Evolutionary conservation across 2,329 filamentous ascomycete genomes (phyloP).

Genomic region (Neonectria ditissima): DNA sequence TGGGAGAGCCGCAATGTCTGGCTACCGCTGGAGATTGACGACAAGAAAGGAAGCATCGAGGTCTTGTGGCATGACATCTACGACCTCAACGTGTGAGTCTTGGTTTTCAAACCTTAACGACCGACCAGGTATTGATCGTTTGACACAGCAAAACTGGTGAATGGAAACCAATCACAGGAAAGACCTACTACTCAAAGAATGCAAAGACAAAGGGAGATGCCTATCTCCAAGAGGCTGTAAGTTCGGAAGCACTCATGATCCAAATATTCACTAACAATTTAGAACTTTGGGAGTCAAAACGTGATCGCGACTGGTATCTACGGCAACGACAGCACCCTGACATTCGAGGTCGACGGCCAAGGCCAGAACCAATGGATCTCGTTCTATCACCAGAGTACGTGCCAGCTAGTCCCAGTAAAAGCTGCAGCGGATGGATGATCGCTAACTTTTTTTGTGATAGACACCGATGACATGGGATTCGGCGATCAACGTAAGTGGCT

Average conservation of each 20-base stretch:
- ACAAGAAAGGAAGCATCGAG: slow-evolving; percentile 59
- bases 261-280: not conserved
- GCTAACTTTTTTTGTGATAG: slow-evolving; percentile 14
- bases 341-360: slow-evolving; percentile 60
- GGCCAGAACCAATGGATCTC: slow-evolving; percentile 66
- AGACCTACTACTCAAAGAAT: slow-evolving; percentile 58
- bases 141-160: slow-evolving; percentile 56
- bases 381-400: slow-evolving; percentile 64
- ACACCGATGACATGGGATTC: slow-evolving; percentile 72
- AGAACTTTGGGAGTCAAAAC: slow-evolving; percentile 58
- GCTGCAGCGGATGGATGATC: not conserved
- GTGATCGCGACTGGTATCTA: slow-evolving; percentile 63
- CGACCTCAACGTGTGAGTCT: slow-evolving; percentile 61
- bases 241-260: not conserved
- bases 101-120: not conserved
- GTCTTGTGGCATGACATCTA: slow-evolving; percentile 66
- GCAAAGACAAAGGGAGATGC: slow-evolving; percentile 58
- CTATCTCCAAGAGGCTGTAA: slow-evolving; percentile 62
- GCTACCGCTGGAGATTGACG: slow-evolving; percentile 65
- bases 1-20: slow-evolving; percentile 69
- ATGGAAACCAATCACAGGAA: slow-evolving; percentile 59
- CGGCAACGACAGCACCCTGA: slow-evolving; percentile 64
- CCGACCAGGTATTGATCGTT: not conserved
- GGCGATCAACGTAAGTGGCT: slow-evolving; percentile 58
- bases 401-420: no score